Percentiles rank a stretch among this genome's conserved stretches.
Conservation (phyloP, 1,139 yeast species). For the Kluyveromyces sp. region DNA sequence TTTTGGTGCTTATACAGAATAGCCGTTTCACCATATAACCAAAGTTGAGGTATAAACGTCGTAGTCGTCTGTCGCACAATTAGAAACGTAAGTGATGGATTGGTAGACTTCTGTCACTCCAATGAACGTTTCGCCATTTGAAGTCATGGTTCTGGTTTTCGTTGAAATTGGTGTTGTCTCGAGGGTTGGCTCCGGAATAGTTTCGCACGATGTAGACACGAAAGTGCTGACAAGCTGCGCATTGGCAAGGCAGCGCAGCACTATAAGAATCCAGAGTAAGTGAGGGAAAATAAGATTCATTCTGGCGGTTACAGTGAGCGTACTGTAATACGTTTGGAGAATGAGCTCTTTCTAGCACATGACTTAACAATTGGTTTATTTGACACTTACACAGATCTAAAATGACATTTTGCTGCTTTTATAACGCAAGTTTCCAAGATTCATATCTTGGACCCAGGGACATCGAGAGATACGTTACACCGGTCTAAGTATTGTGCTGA, state of each 20-base stretch:
- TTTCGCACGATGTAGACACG: slow-evolving; percentile 18
- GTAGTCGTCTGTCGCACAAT: slow-evolving; percentile 3
- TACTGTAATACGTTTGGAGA: too few species aligned
- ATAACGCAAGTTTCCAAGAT: too few species aligned
- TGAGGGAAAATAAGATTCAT: not conserved
- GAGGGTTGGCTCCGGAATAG: slow-evolving; percentile 19
- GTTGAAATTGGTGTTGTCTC: slow-evolving; percentile 24
- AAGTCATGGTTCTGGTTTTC: slow-evolving; percentile 16
- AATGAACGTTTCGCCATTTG: slow-evolving; percentile 17
- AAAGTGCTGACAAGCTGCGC: slow-evolving; percentile 6
- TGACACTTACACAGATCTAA: too few species aligned
- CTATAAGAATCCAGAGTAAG: not conserved
- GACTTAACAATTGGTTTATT: too few species aligned
- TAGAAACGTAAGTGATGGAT: slow-evolving; percentile 18
- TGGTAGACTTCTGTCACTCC: slow-evolving; percentile 22
- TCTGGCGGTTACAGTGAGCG: too few species aligned
- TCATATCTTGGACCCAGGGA: too few species aligned
- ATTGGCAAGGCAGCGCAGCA: not conserved
- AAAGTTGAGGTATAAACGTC: slow-evolving; percentile 5
- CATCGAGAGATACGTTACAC: too few species aligned
- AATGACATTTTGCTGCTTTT: too few species aligned
- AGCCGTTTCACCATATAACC: slow-evolving; percentile 8
- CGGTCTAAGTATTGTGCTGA: not conserved
- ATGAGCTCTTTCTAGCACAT: too few species aligned
- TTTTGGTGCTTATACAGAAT: too few species aligned